Base-by-base conservation (phyloP, 768 basidiomycete species). In the Lepiota subincarnata region DNA sequence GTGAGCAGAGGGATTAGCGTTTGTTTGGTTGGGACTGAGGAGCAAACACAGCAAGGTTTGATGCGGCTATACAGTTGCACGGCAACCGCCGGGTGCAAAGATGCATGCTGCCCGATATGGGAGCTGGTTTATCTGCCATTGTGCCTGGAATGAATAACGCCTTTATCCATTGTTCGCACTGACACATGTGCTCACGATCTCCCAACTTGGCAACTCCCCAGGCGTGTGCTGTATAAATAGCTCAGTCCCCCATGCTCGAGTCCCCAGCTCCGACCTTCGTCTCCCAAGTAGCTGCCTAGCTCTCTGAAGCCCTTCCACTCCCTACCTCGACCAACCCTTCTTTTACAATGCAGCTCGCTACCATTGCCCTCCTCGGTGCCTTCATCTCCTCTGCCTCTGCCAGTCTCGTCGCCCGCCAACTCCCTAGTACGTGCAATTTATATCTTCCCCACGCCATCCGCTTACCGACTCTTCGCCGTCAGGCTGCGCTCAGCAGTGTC, bases 401-500 rank as follows among this genome's bases (percentile, higher is more conserved):
- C 44, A 65, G 66, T 49, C 59, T 74, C 47, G 18, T 64, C 36
- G 60, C 66, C 16, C 73, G 76, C 50, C 76, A 76, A 59, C 60
- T 70, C 50, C 73, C 76, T 39, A 36, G 76, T 77, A 62, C 35
- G 68, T 65, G 50, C 34, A 13, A 6, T 18, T 37, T 16, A 22
- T 42, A 20, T 38, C 16, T 6, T 40, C 20, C 13, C 18, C 26
- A 12, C 20, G 12, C 24, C 31, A 37, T 38, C 6, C 34, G 34
- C 20, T 50, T 43, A 18, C 19, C n/a, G n/a, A 26, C 28, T 24
- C 31, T 28, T 36, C 36, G n/a, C 20, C 22, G 47, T 31, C 57
- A 87, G 86, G 38, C 49, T 89, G 87, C 61, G 76, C 82, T 2
- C 14, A 13, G 0, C 0, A 64, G 14, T 89, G 88, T 67, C 59